Evolutionary conservation across 1,139 yeast species (phyloP).

Genomic region (Candida freyschussii): DNA sequence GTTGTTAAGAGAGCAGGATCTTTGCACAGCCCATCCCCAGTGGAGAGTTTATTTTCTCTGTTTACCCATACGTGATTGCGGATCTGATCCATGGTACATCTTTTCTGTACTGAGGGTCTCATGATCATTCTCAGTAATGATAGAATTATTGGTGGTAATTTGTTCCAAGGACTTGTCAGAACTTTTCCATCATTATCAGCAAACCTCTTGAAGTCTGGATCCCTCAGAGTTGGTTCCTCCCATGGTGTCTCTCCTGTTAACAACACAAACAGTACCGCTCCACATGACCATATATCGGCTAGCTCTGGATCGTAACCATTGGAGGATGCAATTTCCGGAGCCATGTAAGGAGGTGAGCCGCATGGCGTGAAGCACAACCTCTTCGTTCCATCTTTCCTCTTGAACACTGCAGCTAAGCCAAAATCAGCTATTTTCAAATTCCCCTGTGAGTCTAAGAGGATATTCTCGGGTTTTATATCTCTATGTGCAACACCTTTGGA

Average conservation of each 20-base stretch:
- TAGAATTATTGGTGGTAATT: constrained; percentile 40
- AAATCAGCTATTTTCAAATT: constrained; percentile 65
- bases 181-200: constrained; percentile 40
- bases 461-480: constrained; percentile 87
- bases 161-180: constrained; percentile 46
- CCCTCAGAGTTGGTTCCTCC: constrained; percentile 52
- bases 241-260: constrained; percentile 62
- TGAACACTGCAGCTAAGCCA: constrained; percentile 59
- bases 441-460: constrained; percentile 63
- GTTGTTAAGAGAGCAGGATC: constrained; percentile 44
- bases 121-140: constrained; percentile 48
- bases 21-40: constrained; percentile 41
- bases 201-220: constrained; percentile 42
- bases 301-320: constrained; percentile 46
- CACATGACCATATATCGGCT: constrained; percentile 64
- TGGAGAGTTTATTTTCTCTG: constrained; percentile 36
- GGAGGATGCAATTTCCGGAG: constrained; percentile 55
- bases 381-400: constrained; percentile 46
- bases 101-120: constrained; percentile 39
- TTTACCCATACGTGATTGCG: constrained; percentile 50
- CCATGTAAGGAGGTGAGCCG: constrained; percentile 70
- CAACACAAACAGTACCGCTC: constrained; percentile 53
- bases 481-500: constrained; percentile 76
- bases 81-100: constrained; percentile 38
- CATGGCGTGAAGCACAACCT: constrained; percentile 53